Base-by-base conservation (phyloP, 192 early-diverging fungal genomes). In the Allomyces macrogynus region DNA sequence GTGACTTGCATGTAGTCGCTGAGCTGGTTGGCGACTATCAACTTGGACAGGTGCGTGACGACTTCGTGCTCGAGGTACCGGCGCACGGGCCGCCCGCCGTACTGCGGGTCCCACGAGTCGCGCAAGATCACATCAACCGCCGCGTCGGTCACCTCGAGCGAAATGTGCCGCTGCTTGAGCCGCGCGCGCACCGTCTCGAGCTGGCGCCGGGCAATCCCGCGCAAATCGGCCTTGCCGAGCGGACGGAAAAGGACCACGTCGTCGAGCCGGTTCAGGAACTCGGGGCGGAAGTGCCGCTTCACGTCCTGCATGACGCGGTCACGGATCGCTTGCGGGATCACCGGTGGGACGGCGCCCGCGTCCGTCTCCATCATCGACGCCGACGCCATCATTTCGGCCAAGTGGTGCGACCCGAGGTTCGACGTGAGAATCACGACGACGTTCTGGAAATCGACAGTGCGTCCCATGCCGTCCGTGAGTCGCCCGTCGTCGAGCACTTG, bases 191-290 rank as follows among this genome's bases (percentile, higher is more conserved):
- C 82, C 43, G 79, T 71, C 7, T 68, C 64, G 10, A 93, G 73
- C 74, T 89, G 88, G 70, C 88, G 78, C 10, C 72, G 70, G 32
- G 89, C 86, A 49, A 93, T 90, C 64, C 81, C 75, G 54, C 73
- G 73, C 22, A 93, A 79, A 32, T 87, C 76, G n/a, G 66, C 67
- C 16, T 73, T 72, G 14, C 69, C 72, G 20, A 93, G 80, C 23
- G 89, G 85, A 23, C 84, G 73, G 78, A 95, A 95, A 23, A 92
- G 69, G 63, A 96, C 84, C 70, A 93, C 87, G 62, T 97, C 94
- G 61, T 93, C 93, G 49, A 99, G 85, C 26, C 96, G 86, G 77
- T 99, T 99, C 57, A 99, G 75, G 72, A 99, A 86, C 76, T 99
- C 96, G 18, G 96, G 88, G 4, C 89, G 85, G 85, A 97, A 87